phyloP scores from a whole-genome alignment of 768 basidiomycete genomes.

The Ramaria sp. region DNA sequence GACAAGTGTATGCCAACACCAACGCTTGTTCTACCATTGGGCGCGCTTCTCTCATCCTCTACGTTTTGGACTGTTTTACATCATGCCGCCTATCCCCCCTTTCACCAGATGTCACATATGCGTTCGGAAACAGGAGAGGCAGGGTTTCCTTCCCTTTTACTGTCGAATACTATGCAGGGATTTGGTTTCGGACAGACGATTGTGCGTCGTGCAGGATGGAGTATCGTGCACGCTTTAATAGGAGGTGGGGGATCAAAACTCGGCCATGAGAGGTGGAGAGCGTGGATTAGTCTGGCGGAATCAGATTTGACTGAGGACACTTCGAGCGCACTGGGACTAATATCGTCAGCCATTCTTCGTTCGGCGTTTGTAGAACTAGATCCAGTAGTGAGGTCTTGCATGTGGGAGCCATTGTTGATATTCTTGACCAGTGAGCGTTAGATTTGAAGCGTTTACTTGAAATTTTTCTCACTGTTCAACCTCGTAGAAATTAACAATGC shows the following conservation, averaged over 20 bases:
- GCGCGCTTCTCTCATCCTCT: slow-evolving; percentile 37
- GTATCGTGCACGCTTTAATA: slow-evolving; percentile 36
- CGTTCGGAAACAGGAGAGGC: background rate
- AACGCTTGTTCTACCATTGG: slow-evolving; percentile 9
- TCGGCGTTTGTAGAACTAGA: slow-evolving; percentile 68
- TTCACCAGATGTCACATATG: slow-evolving; percentile 15
- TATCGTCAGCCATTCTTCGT: slow-evolving; percentile 41
- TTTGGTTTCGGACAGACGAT: slow-evolving; percentile 61
- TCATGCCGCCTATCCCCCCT: slow-evolving; percentile 31
- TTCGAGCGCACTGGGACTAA: background rate
- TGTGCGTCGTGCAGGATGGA: slow-evolving; percentile 67
- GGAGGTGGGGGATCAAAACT: slow-evolving; percentile 13
- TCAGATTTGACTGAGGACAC: background rate
- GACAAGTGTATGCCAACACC: background rate
- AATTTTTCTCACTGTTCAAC: background rate
- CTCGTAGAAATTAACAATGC: slow-evolving; percentile 47
- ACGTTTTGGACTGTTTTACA: slow-evolving; percentile 52
- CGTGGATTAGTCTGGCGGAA: background rate
- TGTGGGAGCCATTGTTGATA: slow-evolving; percentile 62
- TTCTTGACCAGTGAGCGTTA: slow-evolving; percentile 58
- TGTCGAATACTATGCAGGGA: slow-evolving; percentile 22
- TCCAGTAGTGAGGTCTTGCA: slow-evolving; percentile 46
- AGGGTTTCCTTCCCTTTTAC: background rate
- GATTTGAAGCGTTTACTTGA: background rate
- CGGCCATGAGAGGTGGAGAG: background rate